These are phyloP conservation scores for Chromosphaera perkinsii DNA, from an alignment of 208 protist species.

Conservation along the genomic window DNA sequence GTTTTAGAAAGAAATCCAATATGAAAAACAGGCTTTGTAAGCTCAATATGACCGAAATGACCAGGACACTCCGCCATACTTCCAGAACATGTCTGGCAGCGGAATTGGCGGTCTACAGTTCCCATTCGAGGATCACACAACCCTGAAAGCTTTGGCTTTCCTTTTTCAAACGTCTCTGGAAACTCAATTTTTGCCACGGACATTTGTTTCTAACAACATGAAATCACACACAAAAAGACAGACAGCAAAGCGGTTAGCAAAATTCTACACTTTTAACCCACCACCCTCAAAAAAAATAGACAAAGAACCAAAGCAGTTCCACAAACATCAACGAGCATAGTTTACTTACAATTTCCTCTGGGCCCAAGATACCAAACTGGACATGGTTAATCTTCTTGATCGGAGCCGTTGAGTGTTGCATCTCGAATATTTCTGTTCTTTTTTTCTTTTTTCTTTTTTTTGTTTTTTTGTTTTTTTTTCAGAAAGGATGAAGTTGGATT, in stretches of 20 bases:
- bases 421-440: too few relatives aligned
- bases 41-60: constrained; percentile 97
- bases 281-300: too few relatives aligned
- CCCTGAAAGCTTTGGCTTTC: constrained; percentile 38
- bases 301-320: too few relatives aligned
- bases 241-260: too few relatives aligned
- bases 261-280: too few relatives aligned
- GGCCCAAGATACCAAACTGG: constrained; percentile 75
- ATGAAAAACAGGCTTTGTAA: constrained; percentile 94
- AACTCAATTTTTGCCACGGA: constrained; percentile 58
- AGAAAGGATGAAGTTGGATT: too few relatives aligned
- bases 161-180: constrained; percentile 23
- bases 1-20: constrained; percentile 87
- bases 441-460: too few relatives aligned
- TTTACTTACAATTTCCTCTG: constrained; percentile 69
- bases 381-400: constrained; percentile 50
- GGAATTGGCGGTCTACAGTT: constrained; percentile 54
- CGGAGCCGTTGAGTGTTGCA: constrained; percentile 14
- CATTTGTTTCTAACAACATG: constrained; percentile 58
- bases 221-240: too few relatives aligned
- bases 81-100: constrained; percentile 61
- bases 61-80: constrained; percentile 71
- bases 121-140: constrained; percentile 73
- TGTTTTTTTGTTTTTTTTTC: too few relatives aligned
- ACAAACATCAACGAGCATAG: too few relatives aligned